Percentiles rank a stretch among this genome's conserved stretches.
These are phyloP conservation scores for Colletotrichum trifolii DNA, from an alignment of 2,329 filamentous ascomycete species.

Conservation along the genomic window DNA sequence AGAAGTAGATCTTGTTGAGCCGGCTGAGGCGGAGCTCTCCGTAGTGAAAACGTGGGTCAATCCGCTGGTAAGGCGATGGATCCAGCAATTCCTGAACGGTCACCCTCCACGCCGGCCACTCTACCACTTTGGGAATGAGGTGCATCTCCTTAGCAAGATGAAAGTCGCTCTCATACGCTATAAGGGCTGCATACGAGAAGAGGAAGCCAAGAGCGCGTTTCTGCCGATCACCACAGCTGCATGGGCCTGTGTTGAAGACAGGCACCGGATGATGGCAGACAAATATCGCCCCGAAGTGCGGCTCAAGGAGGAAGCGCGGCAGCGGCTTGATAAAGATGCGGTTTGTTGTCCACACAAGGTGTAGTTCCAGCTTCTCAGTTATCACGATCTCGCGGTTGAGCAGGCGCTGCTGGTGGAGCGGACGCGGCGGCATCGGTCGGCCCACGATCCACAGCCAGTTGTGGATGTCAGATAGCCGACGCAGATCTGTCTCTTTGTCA, in stretches of 20 bases:
- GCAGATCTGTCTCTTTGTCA: too few species aligned
- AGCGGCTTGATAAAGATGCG: conserved; percentile 43
- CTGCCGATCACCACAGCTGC: too few species aligned
- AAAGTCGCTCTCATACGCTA: conserved; percentile 53
- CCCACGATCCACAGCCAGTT: conserved; percentile 42
- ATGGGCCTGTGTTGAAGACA: neutral
- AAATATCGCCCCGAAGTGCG: conserved; percentile 36
- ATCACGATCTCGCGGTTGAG: conserved; percentile 39
- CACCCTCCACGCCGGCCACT: conserved; percentile 50
- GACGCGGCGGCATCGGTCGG: conserved; percentile 39
- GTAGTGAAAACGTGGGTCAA: too few species aligned
- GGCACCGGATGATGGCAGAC: conserved; percentile 14
- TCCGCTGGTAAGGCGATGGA: too few species aligned
- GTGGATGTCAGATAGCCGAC: too few species aligned
- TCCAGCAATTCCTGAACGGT: neutral
- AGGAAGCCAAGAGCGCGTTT: conserved; percentile 50
- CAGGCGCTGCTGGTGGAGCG: conserved; percentile 40
- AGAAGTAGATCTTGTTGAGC: too few species aligned
- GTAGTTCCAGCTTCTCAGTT: conserved; percentile 40
- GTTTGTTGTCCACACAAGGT: conserved; percentile 40
- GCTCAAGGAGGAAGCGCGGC: conserved; percentile 45
- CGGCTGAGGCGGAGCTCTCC: too few species aligned
- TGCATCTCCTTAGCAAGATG: conserved; percentile 47
- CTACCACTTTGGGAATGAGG: conserved; percentile 48
- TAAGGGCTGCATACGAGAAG: conserved; percentile 49